These are phyloP conservation scores for Fraxinus quadrangulata DNA, from an alignment of 257 asterid species.

Conservation along the genomic window DNA sequence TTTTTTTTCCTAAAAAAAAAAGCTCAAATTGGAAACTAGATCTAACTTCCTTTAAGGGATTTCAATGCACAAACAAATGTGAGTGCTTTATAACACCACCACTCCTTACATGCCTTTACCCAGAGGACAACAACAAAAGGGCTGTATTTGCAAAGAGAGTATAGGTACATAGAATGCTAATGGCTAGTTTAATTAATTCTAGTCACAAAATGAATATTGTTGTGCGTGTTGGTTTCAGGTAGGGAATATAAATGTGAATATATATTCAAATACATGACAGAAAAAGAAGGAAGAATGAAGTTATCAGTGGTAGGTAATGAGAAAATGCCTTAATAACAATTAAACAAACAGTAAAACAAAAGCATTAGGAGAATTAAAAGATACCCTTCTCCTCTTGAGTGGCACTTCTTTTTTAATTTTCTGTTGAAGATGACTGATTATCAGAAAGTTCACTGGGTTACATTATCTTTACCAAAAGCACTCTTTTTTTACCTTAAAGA, in stretches of 20 bases:
- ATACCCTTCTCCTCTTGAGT: conserved; percentile 37
- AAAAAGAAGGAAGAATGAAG: conserved; percentile 53
- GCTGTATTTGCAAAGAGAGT: conserved; percentile 39
- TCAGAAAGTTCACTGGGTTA: conserved; percentile 8
- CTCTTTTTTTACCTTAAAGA: conserved; percentile 12
- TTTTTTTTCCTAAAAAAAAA: not conserved
- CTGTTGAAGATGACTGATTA: conserved; percentile 37
- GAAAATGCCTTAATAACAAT: conserved; percentile 53
- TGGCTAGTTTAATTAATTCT: conserved; percentile 32
- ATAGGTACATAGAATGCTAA: conserved; percentile 49
- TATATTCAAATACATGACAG: conserved; percentile 24
- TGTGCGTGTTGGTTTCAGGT: conserved; percentile 50
- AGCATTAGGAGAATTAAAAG: conserved; percentile 53
- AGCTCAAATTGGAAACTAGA: conserved; percentile 27
- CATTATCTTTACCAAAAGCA: not conserved
- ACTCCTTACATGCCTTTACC: conserved; percentile 31
- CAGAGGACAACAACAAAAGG: conserved; percentile 53
- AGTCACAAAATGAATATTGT: conserved; percentile 42
- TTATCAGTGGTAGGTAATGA: conserved; percentile 77
- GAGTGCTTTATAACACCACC: conserved; percentile 30
- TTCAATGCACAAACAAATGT: conserved; percentile 41
- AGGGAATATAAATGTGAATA: conserved; percentile 38
- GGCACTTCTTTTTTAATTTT: conserved; percentile 34
- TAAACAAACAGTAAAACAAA: conserved; percentile 53
- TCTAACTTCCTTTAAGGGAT: conserved; percentile 22